These are phyloP conservation scores for Vitis labrusca DNA, from an alignment of 164 flowering plant genomes.

Conservation along the genomic window DNA sequence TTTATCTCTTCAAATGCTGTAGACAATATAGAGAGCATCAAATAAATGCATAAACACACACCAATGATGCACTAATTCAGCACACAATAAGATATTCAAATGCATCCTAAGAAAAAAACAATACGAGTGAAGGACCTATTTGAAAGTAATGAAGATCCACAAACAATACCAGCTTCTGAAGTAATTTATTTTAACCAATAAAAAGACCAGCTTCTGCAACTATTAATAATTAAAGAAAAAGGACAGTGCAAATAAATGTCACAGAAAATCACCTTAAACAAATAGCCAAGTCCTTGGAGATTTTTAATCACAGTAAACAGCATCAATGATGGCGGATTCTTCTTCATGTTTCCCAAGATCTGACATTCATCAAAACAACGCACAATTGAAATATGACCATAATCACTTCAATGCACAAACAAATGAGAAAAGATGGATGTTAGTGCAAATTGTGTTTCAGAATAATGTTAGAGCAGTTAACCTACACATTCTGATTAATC, in stretches of 20 bases:
- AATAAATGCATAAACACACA: no score
- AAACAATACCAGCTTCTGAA: no score
- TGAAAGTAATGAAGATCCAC: no score
- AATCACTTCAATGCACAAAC: background rate
- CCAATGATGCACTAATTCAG: no score
- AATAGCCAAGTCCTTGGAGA: slow-evolving; percentile 65
- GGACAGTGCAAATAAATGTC: background rate
- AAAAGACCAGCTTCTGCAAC: background rate
- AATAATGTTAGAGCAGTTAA: background rate
- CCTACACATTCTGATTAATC: background rate
- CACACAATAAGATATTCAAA: no score
- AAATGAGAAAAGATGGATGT: background rate
- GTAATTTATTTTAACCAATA: no score
- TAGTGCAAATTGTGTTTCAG: background rate
- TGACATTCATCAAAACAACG: slow-evolving; percentile 30
- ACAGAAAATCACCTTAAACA: slow-evolving; percentile 47
- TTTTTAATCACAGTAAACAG: slow-evolving; percentile 69
- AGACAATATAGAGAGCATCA: no score
- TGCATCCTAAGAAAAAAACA: no score
- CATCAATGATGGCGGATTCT: slow-evolving; percentile 60
- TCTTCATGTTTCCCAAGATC: slow-evolving; percentile 71
- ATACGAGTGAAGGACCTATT: no score
- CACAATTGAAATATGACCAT: background rate
- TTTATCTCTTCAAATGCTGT: no score
- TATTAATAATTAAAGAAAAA: background rate